Conservation (phyloP, 2,329 filamentous ascomycete genomes). For the Aspergillus oerlinghausenensis region DNA sequence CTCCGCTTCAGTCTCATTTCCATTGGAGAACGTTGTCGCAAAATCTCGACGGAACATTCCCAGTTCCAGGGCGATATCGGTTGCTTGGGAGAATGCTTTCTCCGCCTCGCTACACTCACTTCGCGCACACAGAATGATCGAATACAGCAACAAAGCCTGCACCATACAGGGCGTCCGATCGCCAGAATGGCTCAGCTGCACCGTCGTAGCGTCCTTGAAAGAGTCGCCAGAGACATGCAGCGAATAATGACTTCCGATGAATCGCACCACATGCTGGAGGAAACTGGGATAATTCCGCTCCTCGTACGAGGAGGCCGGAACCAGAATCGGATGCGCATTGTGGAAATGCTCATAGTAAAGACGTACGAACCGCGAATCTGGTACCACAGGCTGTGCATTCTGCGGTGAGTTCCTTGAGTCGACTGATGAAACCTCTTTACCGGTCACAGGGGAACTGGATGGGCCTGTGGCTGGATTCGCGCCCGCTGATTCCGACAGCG, state of each 20-base stretch:
- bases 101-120: slow-evolving; percentile 32
- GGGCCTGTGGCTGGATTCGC: slow-evolving; percentile 5
- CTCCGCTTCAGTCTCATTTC: slow-evolving; percentile 66
- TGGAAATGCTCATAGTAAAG: slow-evolving; percentile 53
- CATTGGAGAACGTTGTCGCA: slow-evolving; percentile 22
- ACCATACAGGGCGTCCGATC: slow-evolving; percentile 32
- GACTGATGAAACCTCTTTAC: slow-evolving; percentile 14
- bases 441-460: slow-evolving; percentile 14
- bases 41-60: slow-evolving; percentile 68
- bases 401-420: slow-evolving; percentile 9
- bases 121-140: slow-evolving; percentile 32
- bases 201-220: slow-evolving; percentile 23
- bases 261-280: slow-evolving; percentile 48
- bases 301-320: slow-evolving; percentile 41
- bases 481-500: neutral
- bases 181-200: neutral
- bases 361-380: slow-evolving; percentile 36
- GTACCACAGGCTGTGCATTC: slow-evolving; percentile 12
- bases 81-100: slow-evolving; percentile 54
- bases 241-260: slow-evolving; percentile 50
- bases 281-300: slow-evolving; percentile 41
- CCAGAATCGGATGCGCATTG: slow-evolving; percentile 50
- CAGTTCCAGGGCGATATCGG: slow-evolving; percentile 67
- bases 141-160: slow-evolving; percentile 34
- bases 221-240: slow-evolving; percentile 21